phyloP scores from a whole-genome alignment of 2,329 filamentous ascomycete genomes.

The Claviceps sorghi region DNA sequence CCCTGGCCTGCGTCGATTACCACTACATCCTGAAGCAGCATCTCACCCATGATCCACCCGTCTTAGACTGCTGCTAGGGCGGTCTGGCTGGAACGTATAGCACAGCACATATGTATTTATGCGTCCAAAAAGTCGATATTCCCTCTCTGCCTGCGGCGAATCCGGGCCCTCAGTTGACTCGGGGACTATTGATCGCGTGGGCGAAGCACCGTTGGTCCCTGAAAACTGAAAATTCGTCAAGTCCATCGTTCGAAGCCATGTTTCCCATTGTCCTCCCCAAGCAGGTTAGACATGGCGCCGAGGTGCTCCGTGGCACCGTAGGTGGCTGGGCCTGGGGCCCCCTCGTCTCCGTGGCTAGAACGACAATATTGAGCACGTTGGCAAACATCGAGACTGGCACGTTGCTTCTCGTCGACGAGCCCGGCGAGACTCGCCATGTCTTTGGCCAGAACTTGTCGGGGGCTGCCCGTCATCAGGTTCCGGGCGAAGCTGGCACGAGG shows the following conservation, averaged over 20 bases:
- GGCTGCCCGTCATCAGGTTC: conserved; percentile 21
- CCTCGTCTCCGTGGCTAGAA: conserved; percentile 30
- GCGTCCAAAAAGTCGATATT: neutral
- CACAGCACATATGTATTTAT: neutral
- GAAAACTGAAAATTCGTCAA: neutral
- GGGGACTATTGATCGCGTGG: neutral
- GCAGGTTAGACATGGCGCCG: conserved; percentile 10
- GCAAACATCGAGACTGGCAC: conserved; percentile 33
- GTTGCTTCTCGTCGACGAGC: conserved; percentile 32
- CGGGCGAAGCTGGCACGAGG: conserved; percentile 19
- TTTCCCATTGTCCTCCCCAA: conserved; percentile 1
- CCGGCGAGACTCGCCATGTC: conserved; percentile 23
- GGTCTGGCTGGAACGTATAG: neutral
- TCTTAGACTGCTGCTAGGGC: neutral
- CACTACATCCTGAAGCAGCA: neutral
- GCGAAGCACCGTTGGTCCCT: neutral
- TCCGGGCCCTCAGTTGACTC: neutral
- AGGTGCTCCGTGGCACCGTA: conserved; percentile 26
- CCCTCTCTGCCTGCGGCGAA: neutral
- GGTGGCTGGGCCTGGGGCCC: conserved; percentile 33
- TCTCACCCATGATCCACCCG: neutral
- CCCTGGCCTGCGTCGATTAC: conserved; percentile 1
- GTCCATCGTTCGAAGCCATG: neutral
- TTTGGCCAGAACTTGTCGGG: conserved; percentile 31
- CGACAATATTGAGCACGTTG: conserved; percentile 29